Base-by-base conservation (phyloP, 371 early-diverging fungal genomes). In the Mortierella sp. region DNA sequence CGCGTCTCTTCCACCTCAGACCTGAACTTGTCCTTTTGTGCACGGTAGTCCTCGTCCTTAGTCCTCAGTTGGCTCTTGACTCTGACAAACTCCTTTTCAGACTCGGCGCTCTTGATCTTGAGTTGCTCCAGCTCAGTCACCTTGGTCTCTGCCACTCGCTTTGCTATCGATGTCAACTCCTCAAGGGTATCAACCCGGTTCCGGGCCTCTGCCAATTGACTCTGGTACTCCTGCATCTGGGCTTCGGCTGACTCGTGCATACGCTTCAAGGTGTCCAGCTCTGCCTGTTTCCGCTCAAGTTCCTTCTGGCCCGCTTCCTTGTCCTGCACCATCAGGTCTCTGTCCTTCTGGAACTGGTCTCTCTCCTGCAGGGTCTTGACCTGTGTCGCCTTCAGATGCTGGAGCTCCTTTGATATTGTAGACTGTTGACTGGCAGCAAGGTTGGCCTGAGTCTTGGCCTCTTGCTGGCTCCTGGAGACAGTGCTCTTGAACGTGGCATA, bases 241-340 rank as follows among this genome's bases (percentile, higher is more conserved):
- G 82, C 87, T 75, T 92, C 91, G 10, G 92, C 70, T 44, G 89
- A 82, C 24, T 94, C 93, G 0, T 94, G 88, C 82, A 90, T 89
- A 49, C 88, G 84, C 75, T 93, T 93, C 21, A 92, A 89, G 10
- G 93, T 89, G 77, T 94, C 95, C 60, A 94, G 89, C 82, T 96
- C 95, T 11, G 95, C 94, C 46, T 90, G 90, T 74, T 89, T 90
- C 38, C 91, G 87, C 70, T 93, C 91, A n/a, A 94, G 79, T 56
- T 92, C 90, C 71, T 93, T 94, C 84, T 90, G 87, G 55, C 89
- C 79, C 21, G 78, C 70, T 7, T 93, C 90, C 75, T 91, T 91
- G 44, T 91, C 92, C 8, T 91, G 88, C 4, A 76, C 56, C n/a
- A 91, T 88, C 48, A 88, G 73, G 35, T 84, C 83, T 3, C 80